A percentile compares a stretch with the other conserved stretches of the same genome.
phyloP scores from a whole-genome alignment of 371 early-diverging fungal genomes.

The Zychaea mexicana region DNA sequence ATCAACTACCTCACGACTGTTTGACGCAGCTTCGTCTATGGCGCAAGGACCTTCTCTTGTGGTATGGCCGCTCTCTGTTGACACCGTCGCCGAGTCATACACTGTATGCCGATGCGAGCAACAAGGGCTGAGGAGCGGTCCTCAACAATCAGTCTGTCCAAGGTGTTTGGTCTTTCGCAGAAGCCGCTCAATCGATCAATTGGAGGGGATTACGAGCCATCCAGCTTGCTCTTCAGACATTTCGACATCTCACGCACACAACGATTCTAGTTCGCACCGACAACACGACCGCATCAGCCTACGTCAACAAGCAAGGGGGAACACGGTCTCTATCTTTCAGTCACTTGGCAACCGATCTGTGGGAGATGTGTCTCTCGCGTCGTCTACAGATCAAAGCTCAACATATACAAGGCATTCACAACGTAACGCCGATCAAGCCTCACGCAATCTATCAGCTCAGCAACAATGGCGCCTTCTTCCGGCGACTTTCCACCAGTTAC shows the following conservation, averaged over 20 bases:
- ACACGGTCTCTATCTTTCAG: constrained; percentile 21
- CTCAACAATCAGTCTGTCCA: neutral
- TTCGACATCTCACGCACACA: constrained; percentile 4
- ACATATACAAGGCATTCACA: constrained; percentile 19
- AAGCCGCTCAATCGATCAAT: constrained; percentile 20
- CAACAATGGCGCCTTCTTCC: too few relatives aligned
- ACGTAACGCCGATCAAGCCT: too few relatives aligned
- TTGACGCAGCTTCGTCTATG: constrained; percentile 11
- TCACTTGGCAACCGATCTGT: constrained; percentile 19
- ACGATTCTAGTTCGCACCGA: constrained; percentile 24
- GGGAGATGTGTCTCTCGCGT: constrained; percentile 21
- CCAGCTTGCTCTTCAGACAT: constrained; percentile 15
- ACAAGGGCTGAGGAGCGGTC: constrained; percentile 20
- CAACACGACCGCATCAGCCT: constrained; percentile 25
- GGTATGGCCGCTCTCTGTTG: constrained; percentile 14
- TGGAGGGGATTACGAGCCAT: constrained; percentile 23
- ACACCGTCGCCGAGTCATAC: constrained; percentile 1
- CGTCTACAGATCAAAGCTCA: constrained; percentile 17
- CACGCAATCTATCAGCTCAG: too few relatives aligned
- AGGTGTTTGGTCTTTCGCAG: constrained; percentile 10
- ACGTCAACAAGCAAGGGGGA: too few relatives aligned
- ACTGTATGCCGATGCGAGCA: constrained; percentile 21
- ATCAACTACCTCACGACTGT: constrained; percentile 8
- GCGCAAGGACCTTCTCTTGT: neutral
- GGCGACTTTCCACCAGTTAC: too few relatives aligned